A percentile compares a stretch with the other conserved stretches of the same genome.
phyloP scores from a whole-genome alignment of 495 filamentous ascomycete species.

The Penicillium canariense region DNA sequence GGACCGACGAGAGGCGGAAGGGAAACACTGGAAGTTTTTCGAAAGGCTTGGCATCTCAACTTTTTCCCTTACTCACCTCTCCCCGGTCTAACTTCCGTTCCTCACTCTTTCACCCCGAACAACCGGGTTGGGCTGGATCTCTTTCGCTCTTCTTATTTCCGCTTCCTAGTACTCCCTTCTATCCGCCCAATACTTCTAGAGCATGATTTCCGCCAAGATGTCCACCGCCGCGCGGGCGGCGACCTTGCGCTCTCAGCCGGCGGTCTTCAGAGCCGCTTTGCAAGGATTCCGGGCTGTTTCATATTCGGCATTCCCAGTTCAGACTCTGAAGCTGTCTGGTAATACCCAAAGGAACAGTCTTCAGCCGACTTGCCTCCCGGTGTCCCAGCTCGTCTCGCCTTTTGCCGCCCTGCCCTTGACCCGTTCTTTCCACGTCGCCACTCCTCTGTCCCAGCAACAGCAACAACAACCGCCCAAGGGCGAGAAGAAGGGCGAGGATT shows the following conservation, averaged over 20 bases:
- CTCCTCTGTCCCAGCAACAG: constrained; percentile 40
- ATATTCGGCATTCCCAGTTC: constrained; percentile 29
- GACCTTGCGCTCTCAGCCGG: constrained; percentile 36
- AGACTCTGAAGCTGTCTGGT: constrained; percentile 10
- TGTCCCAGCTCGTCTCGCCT: constrained; percentile 37
- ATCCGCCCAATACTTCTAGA: constrained; percentile 18
- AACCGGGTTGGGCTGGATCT: constrained; percentile 29
- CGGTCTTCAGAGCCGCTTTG: constrained; percentile 48
- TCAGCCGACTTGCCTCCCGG: constrained; percentile 24
- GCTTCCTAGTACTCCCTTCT: constrained; percentile 7
- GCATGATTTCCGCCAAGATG: constrained; percentile 47
- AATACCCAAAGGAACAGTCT: constrained; percentile 10
- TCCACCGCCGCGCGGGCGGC: constrained; percentile 43
- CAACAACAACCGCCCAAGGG: constrained; percentile 40
- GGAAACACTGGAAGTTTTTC: constrained; percentile 47
- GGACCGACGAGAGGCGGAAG: constrained; percentile 35
- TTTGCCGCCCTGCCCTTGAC: constrained; percentile 42
- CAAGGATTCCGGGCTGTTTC: constrained; percentile 49
- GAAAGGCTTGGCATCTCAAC: constrained; percentile 44
- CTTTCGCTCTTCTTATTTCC: constrained; percentile 12
- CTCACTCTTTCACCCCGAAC: constrained; percentile 27
- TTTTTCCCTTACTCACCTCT: constrained; percentile 40
- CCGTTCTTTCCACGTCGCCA: constrained; percentile 42
- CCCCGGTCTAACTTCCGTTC: constrained; percentile 24
- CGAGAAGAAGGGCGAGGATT: constrained; percentile 43